These are phyloP conservation scores for Tephrocybe rancida DNA, from an alignment of 768 basidiomycete genomes.

Conservation along the genomic window DNA sequence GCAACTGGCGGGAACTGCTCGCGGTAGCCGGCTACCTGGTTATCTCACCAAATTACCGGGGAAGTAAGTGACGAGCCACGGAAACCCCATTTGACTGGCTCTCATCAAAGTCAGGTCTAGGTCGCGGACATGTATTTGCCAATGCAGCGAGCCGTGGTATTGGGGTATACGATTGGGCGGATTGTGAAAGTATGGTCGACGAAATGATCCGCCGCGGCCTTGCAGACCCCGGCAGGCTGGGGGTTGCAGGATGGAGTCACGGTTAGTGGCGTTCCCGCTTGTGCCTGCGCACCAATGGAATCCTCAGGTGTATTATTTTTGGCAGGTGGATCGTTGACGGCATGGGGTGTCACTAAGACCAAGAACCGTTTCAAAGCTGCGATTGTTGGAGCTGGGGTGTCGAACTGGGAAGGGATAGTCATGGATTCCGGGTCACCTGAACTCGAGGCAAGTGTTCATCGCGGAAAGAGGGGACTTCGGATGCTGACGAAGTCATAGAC, in stretches of 20 bases:
- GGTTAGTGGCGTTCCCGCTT: slow-evolving; percentile 19
- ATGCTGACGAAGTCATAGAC: slow-evolving; percentile 18
- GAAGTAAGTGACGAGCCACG: slow-evolving; percentile 24
- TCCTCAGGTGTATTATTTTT: background rate
- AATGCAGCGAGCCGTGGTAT: slow-evolving; percentile 30
- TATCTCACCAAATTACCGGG: slow-evolving; percentile 38
- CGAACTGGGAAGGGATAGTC: slow-evolving; percentile 40
- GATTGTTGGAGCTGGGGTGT: slow-evolving; percentile 34
- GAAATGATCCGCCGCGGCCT: slow-evolving; percentile 31
- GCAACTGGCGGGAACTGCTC: slow-evolving; percentile 38
- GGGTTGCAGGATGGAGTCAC: slow-evolving; percentile 39
- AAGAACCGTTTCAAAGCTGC: slow-evolving; percentile 37
- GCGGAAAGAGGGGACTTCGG: slow-evolving; percentile 4
- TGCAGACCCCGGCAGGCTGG: slow-evolving; percentile 31
- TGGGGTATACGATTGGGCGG: slow-evolving; percentile 31
- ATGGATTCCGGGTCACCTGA: slow-evolving; percentile 36
- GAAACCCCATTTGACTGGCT: background rate
- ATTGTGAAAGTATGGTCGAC: slow-evolving; percentile 40
- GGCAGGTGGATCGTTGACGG: slow-evolving; percentile 33
- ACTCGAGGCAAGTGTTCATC: slow-evolving; percentile 27
- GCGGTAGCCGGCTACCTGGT: slow-evolving; percentile 36
- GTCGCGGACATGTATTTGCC: slow-evolving; percentile 35
- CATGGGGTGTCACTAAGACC: slow-evolving; percentile 36
- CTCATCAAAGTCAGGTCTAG: slow-evolving; percentile 26
- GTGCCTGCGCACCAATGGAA: background rate